Conservation (phyloP, 1,284 basidiomycete genomes). For the Termitomyces sp. region DNA sequence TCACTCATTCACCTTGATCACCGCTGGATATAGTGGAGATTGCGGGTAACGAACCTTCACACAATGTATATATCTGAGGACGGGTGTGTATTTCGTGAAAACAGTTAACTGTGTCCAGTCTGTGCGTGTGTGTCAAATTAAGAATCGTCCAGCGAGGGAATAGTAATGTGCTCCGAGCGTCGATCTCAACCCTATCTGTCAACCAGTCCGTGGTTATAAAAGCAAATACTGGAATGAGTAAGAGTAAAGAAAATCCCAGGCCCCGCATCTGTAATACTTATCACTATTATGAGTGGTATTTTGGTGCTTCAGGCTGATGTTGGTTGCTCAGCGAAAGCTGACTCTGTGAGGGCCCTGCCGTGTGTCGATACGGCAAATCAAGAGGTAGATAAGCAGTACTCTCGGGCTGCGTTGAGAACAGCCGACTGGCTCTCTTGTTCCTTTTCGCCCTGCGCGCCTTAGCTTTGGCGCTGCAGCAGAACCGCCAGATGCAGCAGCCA, state of each 20-base stretch:
- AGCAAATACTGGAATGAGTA: background rate
- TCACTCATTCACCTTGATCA: constrained; percentile 46
- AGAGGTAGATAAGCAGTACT: constrained; percentile 21
- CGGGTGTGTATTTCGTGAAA: constrained; percentile 7
- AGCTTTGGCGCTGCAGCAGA: constrained; percentile 45
- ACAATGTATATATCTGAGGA: background rate
- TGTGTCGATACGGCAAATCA: constrained; percentile 13
- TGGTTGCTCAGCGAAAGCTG: constrained; percentile 8
- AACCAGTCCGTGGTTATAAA: constrained; percentile 2
- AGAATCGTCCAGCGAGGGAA: constrained; percentile 17
- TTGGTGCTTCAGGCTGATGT: constrained; percentile 3
- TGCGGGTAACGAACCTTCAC: constrained; percentile 26
- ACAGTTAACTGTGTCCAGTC: constrained; percentile 10
- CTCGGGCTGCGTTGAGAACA: constrained; percentile 14
- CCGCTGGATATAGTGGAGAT: constrained; percentile 46
- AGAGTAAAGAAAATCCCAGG: background rate
- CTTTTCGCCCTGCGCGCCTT: constrained; percentile 21
- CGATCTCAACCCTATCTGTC: background rate
- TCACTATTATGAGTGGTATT: background rate
- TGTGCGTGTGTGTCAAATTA: constrained; percentile 2
- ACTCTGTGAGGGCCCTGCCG: constrained; percentile 8
- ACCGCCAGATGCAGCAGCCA: constrained; percentile 56
- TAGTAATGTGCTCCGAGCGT: constrained; percentile 7
- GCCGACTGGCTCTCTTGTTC: constrained; percentile 16
- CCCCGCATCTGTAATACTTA: background rate